Evolutionary conservation across 345 rosid genomes (phyloP).

Genomic region (Odontarrhena argentea): DNA sequence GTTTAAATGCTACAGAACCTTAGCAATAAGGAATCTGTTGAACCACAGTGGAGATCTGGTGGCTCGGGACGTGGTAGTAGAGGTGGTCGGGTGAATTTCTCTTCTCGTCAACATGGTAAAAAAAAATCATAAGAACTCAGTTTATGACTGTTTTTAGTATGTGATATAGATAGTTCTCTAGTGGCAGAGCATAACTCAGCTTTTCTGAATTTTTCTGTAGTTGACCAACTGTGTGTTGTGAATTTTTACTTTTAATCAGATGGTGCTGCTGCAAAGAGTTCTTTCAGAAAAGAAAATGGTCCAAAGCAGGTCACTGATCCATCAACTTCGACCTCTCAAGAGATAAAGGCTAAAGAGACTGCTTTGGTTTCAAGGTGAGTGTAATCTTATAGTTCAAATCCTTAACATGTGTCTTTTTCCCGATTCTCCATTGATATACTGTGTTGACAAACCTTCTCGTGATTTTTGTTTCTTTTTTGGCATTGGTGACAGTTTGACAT

Average conservation of each 20-base stretch:
- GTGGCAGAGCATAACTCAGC: conserved; percentile 22
- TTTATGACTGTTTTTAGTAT: conserved; percentile 7
- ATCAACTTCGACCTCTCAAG: conserved; percentile 49
- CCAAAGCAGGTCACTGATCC: conserved; percentile 54
- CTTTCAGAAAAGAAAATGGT: conserved; percentile 58
- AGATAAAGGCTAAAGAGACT: conserved; percentile 51
- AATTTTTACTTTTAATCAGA: conserved; percentile 53
- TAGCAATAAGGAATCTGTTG: conserved; percentile 68
- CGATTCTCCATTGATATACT: conserved; percentile 11
- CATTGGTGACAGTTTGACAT: conserved; percentile 51
- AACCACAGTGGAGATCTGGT: conserved; percentile 71
- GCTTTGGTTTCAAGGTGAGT: conserved; percentile 54
- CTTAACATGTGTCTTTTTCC: conserved; percentile 6
- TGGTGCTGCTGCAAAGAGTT: conserved; percentile 60
- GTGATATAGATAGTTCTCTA: conserved; percentile 11
- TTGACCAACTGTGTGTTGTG: conserved; percentile 32
- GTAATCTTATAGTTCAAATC: conserved; percentile 8
- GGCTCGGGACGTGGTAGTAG: conserved; percentile 62
- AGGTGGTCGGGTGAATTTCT: conserved; percentile 57
- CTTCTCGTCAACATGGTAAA: conserved; percentile 67
- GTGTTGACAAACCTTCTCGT: conserved; percentile 12
- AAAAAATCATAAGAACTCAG: conserved; percentile 3
- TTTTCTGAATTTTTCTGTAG: conserved; percentile 19
- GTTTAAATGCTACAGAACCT: conserved; percentile 47
- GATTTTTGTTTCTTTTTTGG: conserved; percentile 24